Percentiles rank a stretch among this genome's conserved stretches.
phyloP scores from a whole-genome alignment of 768 basidiomycete genomes.

The Amanita pallidorosea region DNA sequence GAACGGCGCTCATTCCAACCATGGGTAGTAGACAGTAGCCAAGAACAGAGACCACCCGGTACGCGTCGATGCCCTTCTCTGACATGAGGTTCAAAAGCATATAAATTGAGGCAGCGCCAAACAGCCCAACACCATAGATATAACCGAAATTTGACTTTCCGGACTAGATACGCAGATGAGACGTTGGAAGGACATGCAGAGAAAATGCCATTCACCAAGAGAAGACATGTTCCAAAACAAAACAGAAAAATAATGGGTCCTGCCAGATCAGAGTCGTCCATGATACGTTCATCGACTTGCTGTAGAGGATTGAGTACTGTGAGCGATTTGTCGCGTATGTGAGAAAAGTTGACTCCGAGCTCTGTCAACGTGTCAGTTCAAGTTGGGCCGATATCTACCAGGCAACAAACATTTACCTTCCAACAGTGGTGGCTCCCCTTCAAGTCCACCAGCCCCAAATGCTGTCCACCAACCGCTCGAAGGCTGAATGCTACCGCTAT shows the following conservation, averaged over 20 bases:
- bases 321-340: constrained; percentile 88
- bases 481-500: constrained; percentile 65
- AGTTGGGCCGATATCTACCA: background rate
- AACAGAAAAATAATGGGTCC: constrained; percentile 94
- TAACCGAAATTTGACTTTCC: constrained; percentile 98
- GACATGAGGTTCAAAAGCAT: constrained; percentile 96
- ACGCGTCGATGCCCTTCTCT: constrained; percentile 88
- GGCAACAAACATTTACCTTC: constrained; percentile 53
- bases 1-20: constrained; percentile 87
- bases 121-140: constrained; percentile 95
- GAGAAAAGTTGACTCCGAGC: constrained; percentile 94
- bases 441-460: constrained; percentile 90
- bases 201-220: constrained; percentile 59
- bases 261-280: constrained; percentile 98
- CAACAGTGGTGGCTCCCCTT: constrained; percentile 91
- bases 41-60: constrained; percentile 88
- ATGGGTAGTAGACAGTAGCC: constrained; percentile 96
- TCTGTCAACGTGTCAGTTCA: constrained; percentile 35
- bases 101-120: constrained; percentile 89
- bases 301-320: constrained; percentile 92
- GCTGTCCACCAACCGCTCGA: constrained; percentile 88
- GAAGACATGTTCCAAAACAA: constrained; percentile 85
- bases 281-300: constrained; percentile 79
- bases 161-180: constrained; percentile 45
- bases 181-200: background rate